Percentiles rank a stretch among this genome's conserved stretches.
Conservation (phyloP, 805 yeast genomes). For the Metschnikowia kunwiensis region DNA sequence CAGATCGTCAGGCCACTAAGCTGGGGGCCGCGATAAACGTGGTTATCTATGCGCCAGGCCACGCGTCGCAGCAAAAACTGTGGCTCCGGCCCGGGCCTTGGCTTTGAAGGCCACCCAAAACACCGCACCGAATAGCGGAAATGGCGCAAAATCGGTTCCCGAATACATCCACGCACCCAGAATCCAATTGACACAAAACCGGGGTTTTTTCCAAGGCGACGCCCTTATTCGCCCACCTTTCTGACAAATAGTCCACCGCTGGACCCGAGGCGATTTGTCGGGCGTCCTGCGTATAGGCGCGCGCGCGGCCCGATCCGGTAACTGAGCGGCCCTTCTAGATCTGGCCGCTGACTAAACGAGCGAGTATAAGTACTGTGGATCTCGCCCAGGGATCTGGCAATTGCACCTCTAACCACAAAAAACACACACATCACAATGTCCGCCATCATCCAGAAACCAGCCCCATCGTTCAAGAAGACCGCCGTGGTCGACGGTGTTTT, state of each 20-base stretch:
- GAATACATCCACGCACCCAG: no score
- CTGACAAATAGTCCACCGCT: no score
- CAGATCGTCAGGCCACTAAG: not conserved
- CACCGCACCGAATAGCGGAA: no score
- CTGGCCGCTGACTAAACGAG: slow-evolving; percentile 16
- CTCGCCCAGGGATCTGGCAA: not conserved
- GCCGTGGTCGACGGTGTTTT: slow-evolving; percentile 96
- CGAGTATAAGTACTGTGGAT: slow-evolving; percentile 14
- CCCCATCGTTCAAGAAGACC: slow-evolving; percentile 93
- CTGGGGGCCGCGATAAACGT: not conserved
- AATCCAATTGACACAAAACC: not conserved
- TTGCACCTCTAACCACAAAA: not conserved
- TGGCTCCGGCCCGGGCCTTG: no score
- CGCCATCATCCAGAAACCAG: slow-evolving; percentile 89
- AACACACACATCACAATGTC: slow-evolving; percentile 52
- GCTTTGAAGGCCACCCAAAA: no score
- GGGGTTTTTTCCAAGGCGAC: not conserved
- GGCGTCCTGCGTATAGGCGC: slow-evolving; percentile 6
- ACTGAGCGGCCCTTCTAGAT: slow-evolving; percentile 20
- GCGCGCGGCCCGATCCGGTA: slow-evolving; percentile 10
- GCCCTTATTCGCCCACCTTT: no score
- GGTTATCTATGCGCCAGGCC: no score
- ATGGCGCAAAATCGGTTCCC: no score
- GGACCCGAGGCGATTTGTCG: slow-evolving; percentile 4
- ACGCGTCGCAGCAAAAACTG: no score